Conservation (phyloP, 108 stramenopile species). For the Pseudonitzschia pungens region DNA sequence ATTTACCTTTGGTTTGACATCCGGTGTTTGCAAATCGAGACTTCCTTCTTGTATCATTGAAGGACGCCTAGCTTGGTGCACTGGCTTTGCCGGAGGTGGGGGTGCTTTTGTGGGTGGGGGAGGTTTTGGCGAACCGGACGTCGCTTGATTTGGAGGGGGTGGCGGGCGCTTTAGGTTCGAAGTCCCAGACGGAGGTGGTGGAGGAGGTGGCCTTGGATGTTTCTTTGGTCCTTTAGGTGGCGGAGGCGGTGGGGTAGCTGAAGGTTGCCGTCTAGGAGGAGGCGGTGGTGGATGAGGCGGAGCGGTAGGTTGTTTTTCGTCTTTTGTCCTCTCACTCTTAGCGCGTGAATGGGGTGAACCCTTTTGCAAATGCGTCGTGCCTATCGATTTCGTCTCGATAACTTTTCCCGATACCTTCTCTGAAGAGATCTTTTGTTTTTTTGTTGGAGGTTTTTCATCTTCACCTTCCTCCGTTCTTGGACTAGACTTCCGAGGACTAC, state of each 20-base stretch:
- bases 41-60: slow-evolving; percentile 11
- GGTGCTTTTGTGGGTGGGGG: slow-evolving; percentile 17
- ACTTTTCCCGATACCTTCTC: not conserved
- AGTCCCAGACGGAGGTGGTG: slow-evolving; percentile 15
- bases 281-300: slow-evolving; percentile 1
- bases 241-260: slow-evolving; percentile 12
- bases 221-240: slow-evolving; percentile 24
- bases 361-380: not conserved
- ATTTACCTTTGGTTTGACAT: slow-evolving; percentile 60
- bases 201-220: slow-evolving; percentile 1
- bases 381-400: not conserved
- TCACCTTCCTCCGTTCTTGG: slow-evolving; percentile 22
- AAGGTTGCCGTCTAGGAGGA: slow-evolving; percentile 32
- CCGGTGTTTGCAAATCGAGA: slow-evolving; percentile 53
- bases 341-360: not conserved
- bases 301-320: slow-evolving; percentile 5
- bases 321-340: not conserved
- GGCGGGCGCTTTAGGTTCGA: slow-evolving; percentile 26
- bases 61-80: slow-evolving; percentile 3
- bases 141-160: slow-evolving; percentile 15
- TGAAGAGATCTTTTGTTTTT: slow-evolving; percentile 24
- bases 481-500: slow-evolving; percentile 23
- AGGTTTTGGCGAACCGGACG: slow-evolving; percentile 9
- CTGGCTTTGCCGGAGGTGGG: slow-evolving; percentile 26
- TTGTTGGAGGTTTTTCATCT: slow-evolving; percentile 13